Evolutionary conservation across 2,329 filamentous ascomycete genomes (phyloP).

Genomic region (Lachnellula hyalina): DNA sequence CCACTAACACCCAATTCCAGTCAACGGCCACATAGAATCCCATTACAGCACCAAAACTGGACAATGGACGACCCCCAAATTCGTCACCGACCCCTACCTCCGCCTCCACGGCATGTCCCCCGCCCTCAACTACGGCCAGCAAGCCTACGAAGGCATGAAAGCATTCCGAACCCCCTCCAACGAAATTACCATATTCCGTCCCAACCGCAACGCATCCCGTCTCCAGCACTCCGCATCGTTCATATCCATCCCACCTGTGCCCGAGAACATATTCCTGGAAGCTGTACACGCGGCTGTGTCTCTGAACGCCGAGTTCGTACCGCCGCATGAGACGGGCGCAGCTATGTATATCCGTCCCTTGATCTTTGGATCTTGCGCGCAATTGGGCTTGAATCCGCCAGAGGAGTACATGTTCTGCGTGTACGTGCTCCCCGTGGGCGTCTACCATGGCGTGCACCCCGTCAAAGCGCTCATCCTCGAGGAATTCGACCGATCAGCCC

Average conservation of each 20-base stretch:
- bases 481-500: constrained; percentile 90
- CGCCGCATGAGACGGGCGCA: constrained; percentile 80
- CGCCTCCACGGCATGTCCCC: constrained; percentile 93
- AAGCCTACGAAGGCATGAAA: constrained; percentile 98
- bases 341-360: constrained; percentile 91
- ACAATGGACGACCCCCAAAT: constrained; percentile 71
- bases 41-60: constrained; percentile 70
- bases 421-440: constrained; percentile 85
- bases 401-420: constrained; percentile 91
- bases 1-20: constrained; percentile 38
- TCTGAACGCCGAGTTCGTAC: constrained; percentile 85
- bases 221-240: constrained; percentile 81
- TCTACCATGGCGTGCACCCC: constrained; percentile 86
- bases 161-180: constrained; percentile 76
- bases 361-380: constrained; percentile 80
- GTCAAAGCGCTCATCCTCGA: constrained; percentile 87
- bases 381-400: constrained; percentile 79
- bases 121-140: constrained; percentile 92
- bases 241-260: constrained; percentile 77
- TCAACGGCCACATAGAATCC: constrained; percentile 91
- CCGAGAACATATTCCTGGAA: constrained; percentile 68
- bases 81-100: constrained; percentile 78
- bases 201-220: constrained; percentile 75
- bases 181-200: constrained; percentile 80
- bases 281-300: constrained; percentile 76